phyloP scores from a whole-genome alignment of 768 basidiomycete genomes.

The Serpula lacrymans region DNA sequence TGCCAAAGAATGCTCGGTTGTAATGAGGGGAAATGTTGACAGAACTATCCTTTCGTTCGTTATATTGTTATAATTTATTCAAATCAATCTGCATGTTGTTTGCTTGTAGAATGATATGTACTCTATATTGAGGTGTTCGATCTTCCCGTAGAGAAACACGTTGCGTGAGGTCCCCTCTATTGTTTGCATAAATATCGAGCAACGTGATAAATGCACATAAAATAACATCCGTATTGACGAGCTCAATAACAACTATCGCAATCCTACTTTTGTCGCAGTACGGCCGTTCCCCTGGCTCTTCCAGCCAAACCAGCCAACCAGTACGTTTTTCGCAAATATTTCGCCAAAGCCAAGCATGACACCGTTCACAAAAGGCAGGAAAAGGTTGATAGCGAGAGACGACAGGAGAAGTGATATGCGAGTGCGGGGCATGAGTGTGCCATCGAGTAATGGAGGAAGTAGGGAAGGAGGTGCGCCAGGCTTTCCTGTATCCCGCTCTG shows the following conservation, averaged over 20 bases:
- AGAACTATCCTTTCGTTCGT: no score
- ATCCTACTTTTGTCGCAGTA: conserved; percentile 20
- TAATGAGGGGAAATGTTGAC: no score
- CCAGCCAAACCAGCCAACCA: conserved; percentile 52
- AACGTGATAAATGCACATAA: background rate
- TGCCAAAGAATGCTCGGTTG: conserved; percentile 50
- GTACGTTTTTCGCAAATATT: conserved; percentile 81
- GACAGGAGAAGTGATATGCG: conserved; percentile 67
- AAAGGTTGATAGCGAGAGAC: conserved; percentile 77
- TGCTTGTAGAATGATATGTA: no score
- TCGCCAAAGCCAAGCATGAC: conserved; percentile 98
- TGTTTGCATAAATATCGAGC: no score
- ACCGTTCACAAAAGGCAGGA: conserved; percentile 88
- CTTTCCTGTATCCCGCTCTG: no score
- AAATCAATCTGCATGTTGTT: no score
- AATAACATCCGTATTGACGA: background rate
- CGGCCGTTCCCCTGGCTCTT: conserved; percentile 20
- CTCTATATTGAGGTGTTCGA: no score
- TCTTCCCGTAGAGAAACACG: no score
- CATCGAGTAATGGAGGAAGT: conserved; percentile 70
- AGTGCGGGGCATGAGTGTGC: conserved; percentile 60
- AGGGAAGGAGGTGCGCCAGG: conserved; percentile 39
- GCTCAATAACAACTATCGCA: background rate
- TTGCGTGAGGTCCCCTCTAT: no score
- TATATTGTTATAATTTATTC: no score